These are phyloP conservation scores for Epichloe brachyelytri DNA, from an alignment of 2,329 filamentous ascomycete genomes.

Conservation along the genomic window DNA sequence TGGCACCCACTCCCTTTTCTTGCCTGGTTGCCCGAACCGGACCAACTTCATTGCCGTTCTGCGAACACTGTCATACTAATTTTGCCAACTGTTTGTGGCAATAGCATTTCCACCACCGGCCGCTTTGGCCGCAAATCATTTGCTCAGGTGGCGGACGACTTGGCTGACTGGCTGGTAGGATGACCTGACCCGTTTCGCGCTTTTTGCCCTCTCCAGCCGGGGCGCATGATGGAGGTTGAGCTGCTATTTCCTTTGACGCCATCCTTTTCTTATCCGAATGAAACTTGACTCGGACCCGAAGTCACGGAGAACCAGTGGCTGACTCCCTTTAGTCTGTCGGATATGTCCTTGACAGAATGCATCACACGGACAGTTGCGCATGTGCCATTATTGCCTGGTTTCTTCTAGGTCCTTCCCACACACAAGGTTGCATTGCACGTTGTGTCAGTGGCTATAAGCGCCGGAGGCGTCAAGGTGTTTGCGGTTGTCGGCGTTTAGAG, in stretches of 20 bases:
- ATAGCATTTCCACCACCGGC: background rate
- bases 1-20: background rate
- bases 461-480: background rate
- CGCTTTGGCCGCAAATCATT: background rate
- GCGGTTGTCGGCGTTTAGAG: background rate
- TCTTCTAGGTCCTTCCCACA: background rate
- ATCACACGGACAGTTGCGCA: background rate
- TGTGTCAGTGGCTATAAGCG: background rate
- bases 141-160: background rate
- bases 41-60: background rate
- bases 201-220: background rate
- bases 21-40: background rate
- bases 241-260: background rate
- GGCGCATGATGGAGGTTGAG: background rate
- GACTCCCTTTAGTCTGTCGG: background rate
- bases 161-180: background rate
- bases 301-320: background rate
- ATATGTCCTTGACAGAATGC: background rate
- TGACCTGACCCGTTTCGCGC: background rate
- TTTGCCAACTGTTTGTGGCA: background rate
- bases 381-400: background rate
- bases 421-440: background rate
- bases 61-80: background rate
- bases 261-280: constrained; percentile 2
- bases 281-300: constrained; percentile 5